Base-by-base conservation (phyloP, 495 filamentous ascomycete species). In the Pyrenula aspistea region DNA sequence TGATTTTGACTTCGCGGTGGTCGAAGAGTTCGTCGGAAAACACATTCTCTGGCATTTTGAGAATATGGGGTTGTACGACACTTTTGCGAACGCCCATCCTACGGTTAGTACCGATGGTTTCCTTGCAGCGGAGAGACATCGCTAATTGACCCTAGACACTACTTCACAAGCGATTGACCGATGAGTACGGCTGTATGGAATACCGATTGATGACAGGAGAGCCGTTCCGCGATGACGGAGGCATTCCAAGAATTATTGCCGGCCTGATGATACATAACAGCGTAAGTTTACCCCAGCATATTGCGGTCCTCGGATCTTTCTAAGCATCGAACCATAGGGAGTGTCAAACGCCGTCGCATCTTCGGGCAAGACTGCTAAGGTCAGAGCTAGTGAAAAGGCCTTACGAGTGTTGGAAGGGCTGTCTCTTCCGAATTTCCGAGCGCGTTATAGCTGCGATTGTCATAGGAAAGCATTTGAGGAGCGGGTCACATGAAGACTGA, bases 51-150 rank as follows among this genome's bases (percentile, higher is more conserved):
- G 82, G 19, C 96, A 79, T 67, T 97, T 97, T 59, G 77, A 83
- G 60, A 89, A 97, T 68, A 96, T 97, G 85, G 69, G 74, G 11
- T 74, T 94, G 25, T 96, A 95, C 64, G 91, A 95, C 67, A 83
- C 81, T 0, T 95, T 87, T 66, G 93, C 93, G 1, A 90, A 87
- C 65, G 88, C 87, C 20, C 91, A 97, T 59, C 92, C 93, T 1
- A 87, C 73, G 2, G 78, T 81, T 67, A 68, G 67, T 51, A 10
- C n/a, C 24, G 24, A 49, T 20, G 12, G 2, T 25, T 56, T 51
- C 12, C 21, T 1, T 81, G 73, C 0, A 69, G 72, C 25, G 61
- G 79, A 0, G 63, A 63, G 21, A 69, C 71, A 42, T 56, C 70
- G 12, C 51, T 42, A 21, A 47, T 61, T 23, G 57, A 24, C 12